Conservation (phyloP, 1,284 basidiomycete genomes). For the Mycena citricolor region DNA sequence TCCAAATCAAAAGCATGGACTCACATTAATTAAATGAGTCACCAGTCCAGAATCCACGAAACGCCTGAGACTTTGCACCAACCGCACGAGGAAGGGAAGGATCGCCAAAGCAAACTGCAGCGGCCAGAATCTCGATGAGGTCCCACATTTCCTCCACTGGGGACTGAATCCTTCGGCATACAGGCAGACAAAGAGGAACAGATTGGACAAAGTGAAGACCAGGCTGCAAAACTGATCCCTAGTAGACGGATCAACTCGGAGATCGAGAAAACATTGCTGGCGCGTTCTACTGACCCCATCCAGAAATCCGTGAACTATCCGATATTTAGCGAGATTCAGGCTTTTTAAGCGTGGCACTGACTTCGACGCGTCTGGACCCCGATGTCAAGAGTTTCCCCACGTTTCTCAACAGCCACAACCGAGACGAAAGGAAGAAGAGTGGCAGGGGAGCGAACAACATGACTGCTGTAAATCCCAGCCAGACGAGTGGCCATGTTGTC, state of each 20-base stretch:
- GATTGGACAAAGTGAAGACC: slow-evolving; percentile 68
- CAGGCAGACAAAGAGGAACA: slow-evolving; percentile 75
- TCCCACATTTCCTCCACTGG: slow-evolving; percentile 45
- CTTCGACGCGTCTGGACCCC: slow-evolving; percentile 77
- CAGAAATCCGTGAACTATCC: slow-evolving; percentile 79
- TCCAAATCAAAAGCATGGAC: slow-evolving; percentile 20
- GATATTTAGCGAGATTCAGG: no score
- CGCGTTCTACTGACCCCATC: slow-evolving; percentile 60
- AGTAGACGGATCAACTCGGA: no score
- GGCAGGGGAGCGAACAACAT: slow-evolving; percentile 80
- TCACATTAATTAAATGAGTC: slow-evolving; percentile 86
- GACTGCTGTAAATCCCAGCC: slow-evolving; percentile 66
- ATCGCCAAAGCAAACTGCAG: slow-evolving; percentile 53
- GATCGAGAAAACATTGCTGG: slow-evolving; percentile 13
- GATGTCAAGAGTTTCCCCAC: slow-evolving; percentile 67
- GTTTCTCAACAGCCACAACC: slow-evolving; percentile 79
- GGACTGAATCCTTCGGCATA: slow-evolving; percentile 58
- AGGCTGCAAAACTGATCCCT: slow-evolving; percentile 86
- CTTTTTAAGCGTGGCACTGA: slow-evolving; percentile 29
- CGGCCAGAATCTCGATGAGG: slow-evolving; percentile 53
- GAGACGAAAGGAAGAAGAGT: slow-evolving; percentile 59
- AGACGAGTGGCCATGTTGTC: slow-evolving; percentile 80
- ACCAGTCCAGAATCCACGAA: slow-evolving; percentile 72
- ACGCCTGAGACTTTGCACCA: slow-evolving; percentile 86
- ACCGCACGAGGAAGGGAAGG: slow-evolving; percentile 70